Evolutionary conservation across 441 rosid species (phyloP), one percentile per base, ranked within the genome.

Genomic region (Iberis amara): DNA sequence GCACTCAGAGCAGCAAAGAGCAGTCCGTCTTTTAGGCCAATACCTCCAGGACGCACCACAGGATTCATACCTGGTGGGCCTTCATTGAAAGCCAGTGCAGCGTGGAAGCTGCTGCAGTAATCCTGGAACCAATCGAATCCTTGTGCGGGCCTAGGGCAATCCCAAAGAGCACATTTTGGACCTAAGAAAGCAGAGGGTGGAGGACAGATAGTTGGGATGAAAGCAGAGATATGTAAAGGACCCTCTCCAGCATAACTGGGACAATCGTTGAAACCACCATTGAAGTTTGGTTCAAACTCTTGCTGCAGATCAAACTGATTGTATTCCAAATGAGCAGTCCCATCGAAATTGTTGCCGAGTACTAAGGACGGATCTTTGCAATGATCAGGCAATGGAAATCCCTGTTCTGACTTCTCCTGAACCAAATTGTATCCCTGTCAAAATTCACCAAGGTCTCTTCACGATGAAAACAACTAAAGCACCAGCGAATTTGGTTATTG

Each of bases 151-250:
- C 98, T 74, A 27, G 94, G 89, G 53, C 98, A 92, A 69, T 92
- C 99, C 99, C 97, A 92, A 69, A 92, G 97, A 3, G 97, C 83
- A 70, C 99, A 92, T 70, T 82, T 92, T 21, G 99, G 99, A 41
- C 99, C 97, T 57, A 92, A 67, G 76, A 89, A 92, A 26, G 97
- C 96, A 64, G 97, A 78, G 6, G 95, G 94, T 12, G 97, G 97
- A 40, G 78, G 92, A 57, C 77, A 84, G 36, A 83, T 70, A 37
- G 82, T 77, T 36, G 89, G 80, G 39, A 89, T 65, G 65, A 78
- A 80, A 30, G 33, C 6, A 5, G 33, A 30, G 33, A 30, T 30
- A 56, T 80, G 78, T 58, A 68, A 63, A 59, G 79, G 50, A 15
- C 67, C 75, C 66, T 76, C 94, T 37, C 57, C 79, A 68, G 65